Conservation (phyloP, 805 yeast species). For the Wickerhamomyces sydowiorum region DNA sequence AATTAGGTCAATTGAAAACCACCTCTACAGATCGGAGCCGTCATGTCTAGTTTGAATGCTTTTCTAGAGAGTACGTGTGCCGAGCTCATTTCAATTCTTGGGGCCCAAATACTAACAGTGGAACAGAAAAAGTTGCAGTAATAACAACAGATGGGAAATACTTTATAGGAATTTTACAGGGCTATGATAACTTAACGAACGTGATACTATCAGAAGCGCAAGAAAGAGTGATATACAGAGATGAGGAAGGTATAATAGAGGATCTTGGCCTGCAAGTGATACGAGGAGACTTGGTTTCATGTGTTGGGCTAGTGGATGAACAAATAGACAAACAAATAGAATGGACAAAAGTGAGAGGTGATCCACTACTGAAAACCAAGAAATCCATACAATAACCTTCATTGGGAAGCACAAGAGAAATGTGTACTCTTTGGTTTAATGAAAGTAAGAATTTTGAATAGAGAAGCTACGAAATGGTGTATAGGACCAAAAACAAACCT, state of each 20-base stretch:
- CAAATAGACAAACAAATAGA: slow-evolving; percentile 34
- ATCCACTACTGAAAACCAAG: slow-evolving; percentile 19
- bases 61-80: slow-evolving; percentile 17
- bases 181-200: slow-evolving; percentile 64
- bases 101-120: slow-evolving; percentile 11
- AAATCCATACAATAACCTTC: slow-evolving; percentile 13
- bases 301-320: slow-evolving; percentile 49
- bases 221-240: slow-evolving; percentile 44
- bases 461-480: slow-evolving; percentile 2
- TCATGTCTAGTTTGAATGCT: slow-evolving; percentile 19
- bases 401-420: not conserved
- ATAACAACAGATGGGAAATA: slow-evolving; percentile 53
- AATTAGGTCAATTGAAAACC: not conserved
- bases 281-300: slow-evolving; percentile 55
- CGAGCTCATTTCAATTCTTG: fast-evolving
- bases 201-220: slow-evolving; percentile 45
- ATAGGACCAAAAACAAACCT: not conserved
- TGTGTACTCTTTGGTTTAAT: too few species aligned
- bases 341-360: slow-evolving; percentile 21
- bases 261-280: slow-evolving; percentile 44
- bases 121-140: slow-evolving; percentile 43
- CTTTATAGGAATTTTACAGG: slow-evolving; percentile 43
- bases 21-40: not conserved
- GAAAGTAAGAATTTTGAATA: too few species aligned
- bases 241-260: slow-evolving; percentile 17